These are phyloP conservation scores for Neophaeococcomyces mojaviensis DNA, from an alignment of 2,329 filamentous ascomycete species.

Conservation along the genomic window DNA sequence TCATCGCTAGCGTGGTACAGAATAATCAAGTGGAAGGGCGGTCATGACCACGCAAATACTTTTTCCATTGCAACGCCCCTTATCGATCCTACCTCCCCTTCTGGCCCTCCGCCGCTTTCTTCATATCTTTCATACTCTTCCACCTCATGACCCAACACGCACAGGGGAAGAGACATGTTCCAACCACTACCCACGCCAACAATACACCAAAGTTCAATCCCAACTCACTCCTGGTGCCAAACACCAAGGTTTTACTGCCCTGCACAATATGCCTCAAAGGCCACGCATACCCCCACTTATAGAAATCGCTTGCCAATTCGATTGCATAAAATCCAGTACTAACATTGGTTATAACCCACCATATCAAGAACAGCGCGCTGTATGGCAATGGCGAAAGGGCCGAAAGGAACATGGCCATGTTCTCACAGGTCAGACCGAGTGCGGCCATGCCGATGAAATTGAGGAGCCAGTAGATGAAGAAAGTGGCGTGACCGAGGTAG, in stretches of 20 bases:
- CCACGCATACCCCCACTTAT: constrained; percentile 56
- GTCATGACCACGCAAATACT: no score
- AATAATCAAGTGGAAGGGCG: no score
- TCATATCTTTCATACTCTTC: constrained; percentile 27
- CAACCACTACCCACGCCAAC: constrained; percentile 50
- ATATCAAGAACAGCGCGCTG: constrained; percentile 55
- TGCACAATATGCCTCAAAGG: constrained; percentile 57
- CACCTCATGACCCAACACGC: constrained; percentile 38
- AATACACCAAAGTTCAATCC: constrained; percentile 55
- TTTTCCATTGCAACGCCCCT: no score
- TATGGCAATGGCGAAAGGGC: constrained; percentile 41
- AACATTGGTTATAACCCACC: constrained; percentile 62
- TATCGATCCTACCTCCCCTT: not conserved
- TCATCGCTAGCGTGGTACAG: no score
- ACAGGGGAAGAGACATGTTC: constrained; percentile 46
- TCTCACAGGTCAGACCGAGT: constrained; percentile 57
- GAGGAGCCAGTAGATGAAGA: constrained; percentile 57
- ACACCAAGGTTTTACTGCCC: constrained; percentile 52
- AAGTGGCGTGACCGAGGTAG: constrained; percentile 51
- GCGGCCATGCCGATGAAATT: constrained; percentile 58
- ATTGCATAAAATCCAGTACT: constrained; percentile 53
- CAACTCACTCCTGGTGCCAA: constrained; percentile 51
- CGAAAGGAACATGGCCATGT: constrained; percentile 56
- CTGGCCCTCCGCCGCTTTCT: not conserved
- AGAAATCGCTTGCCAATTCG: constrained; percentile 52